These are phyloP conservation scores for Endothia cerciana DNA, from an alignment of 2,329 filamentous ascomycete genomes.

Conservation along the genomic window DNA sequence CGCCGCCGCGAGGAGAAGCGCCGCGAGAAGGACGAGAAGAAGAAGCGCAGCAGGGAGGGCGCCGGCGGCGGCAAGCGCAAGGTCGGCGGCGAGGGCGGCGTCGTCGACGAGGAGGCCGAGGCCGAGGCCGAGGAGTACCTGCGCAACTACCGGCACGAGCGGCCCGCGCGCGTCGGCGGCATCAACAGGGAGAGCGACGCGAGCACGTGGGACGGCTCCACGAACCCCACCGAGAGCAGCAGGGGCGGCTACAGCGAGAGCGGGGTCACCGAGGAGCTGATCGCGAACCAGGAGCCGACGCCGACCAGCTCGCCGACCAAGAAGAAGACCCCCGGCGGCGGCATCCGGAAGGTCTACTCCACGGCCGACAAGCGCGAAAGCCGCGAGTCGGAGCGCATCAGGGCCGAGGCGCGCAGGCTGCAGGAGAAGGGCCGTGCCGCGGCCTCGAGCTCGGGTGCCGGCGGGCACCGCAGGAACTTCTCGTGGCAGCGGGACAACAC, in stretches of 20 bases:
- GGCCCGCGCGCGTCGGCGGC: conserved; percentile 83
- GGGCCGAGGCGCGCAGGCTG: conserved; percentile 59
- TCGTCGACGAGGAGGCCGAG: conserved; percentile 68
- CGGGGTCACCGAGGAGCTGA: conserved; percentile 64
- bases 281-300: conserved; percentile 60
- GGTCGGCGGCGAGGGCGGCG: conserved; percentile 61
- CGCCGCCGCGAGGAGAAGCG: conserved; percentile 42
- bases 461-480: conserved; percentile 33
- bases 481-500: conserved; percentile 29
- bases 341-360: conserved; percentile 66
- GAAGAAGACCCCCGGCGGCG: conserved; percentile 40
- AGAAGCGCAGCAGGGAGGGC: conserved; percentile 37
- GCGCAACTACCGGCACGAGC: conserved; percentile 83
- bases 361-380: conserved; percentile 57
- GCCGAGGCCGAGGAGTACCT: conserved; percentile 69
- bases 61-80: conserved; percentile 45
- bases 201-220: conserved; percentile 75
- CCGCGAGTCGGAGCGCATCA: conserved; percentile 58
- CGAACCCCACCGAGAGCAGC: conserved; percentile 66
- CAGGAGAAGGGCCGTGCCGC: conserved; percentile 55
- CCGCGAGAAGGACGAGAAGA: conserved; percentile 41
- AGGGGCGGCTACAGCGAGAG: conserved; percentile 35
- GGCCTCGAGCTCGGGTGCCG: conserved; percentile 42
- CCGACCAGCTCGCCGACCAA: conserved; percentile 59
- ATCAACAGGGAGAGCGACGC: conserved; percentile 83